Conservation (phyloP, 2,329 filamentous ascomycete genomes). For the Periconia digitata region DNA sequence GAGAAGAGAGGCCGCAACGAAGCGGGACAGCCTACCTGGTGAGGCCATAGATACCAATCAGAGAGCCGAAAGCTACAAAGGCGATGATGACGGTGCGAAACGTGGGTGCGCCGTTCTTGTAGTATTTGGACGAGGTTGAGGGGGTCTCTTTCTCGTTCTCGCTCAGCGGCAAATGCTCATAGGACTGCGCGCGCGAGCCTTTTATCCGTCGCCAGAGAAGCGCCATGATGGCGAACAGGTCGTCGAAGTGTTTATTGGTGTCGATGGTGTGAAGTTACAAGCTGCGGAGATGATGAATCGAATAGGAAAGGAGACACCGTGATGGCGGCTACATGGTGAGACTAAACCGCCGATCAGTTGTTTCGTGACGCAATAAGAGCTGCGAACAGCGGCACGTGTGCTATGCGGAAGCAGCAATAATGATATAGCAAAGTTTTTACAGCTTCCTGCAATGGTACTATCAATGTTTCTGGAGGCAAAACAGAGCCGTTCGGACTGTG, state of each 20-base stretch:
- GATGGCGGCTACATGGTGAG: too few species aligned
- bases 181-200: constrained; percentile 23
- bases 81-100: constrained; percentile 14
- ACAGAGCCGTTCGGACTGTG: too few species aligned
- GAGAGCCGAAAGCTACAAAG: constrained; percentile 18
- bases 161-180: constrained; percentile 31
- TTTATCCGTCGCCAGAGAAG: constrained; percentile 34
- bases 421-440: too few species aligned
- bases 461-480: too few species aligned
- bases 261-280: neutral
- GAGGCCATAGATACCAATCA: constrained; percentile 27
- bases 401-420: neutral
- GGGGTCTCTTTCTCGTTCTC: constrained; percentile 25
- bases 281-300: neutral
- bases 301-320: neutral
- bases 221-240: constrained; percentile 19
- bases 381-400: neutral
- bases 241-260: neutral
- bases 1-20: constrained; percentile 3
- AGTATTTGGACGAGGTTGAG: constrained; percentile 18
- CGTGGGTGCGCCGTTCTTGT: constrained; percentile 12
- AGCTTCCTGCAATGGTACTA: neutral
- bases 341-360: neutral
- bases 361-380: neutral
- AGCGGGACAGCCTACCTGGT: constrained; percentile 20